phyloP scores from a whole-genome alignment of 257 asterid genomes.

The Avicennia marina region DNA sequence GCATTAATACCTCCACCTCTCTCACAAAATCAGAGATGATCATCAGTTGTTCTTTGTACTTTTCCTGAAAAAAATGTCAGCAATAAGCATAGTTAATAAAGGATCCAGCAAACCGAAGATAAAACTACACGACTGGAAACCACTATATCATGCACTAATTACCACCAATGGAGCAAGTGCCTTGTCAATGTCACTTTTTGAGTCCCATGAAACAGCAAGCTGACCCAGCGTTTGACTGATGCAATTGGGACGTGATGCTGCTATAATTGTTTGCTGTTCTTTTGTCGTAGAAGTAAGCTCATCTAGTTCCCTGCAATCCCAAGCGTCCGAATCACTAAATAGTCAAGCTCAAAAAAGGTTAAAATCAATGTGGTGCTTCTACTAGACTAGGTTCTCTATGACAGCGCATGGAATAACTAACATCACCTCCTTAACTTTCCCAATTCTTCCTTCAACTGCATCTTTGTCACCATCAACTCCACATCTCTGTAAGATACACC shows the following conservation, averaged over 20 bases:
- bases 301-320: conserved; percentile 41
- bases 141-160: too few species aligned
- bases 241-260: conserved; percentile 27
- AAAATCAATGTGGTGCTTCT: too few species aligned
- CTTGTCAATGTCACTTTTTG: conserved; percentile 34
- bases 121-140: too few species aligned
- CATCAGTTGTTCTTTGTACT: conserved; percentile 57
- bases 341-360: background rate
- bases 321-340: conserved; percentile 13
- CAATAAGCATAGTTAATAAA: too few species aligned
- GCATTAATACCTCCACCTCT: conserved; percentile 59
- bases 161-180: conserved; percentile 40
- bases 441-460: conserved; percentile 61
- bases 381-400: too few species aligned
- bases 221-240: too few species aligned
- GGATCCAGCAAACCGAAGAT: too few species aligned
- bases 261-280: conserved; percentile 35
- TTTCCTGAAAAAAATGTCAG: conserved; percentile 71
- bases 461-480: conserved; percentile 42
- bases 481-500: conserved; percentile 38
- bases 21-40: conserved; percentile 52
- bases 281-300: conserved; percentile 32
- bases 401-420: background rate
- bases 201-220: conserved; percentile 35
- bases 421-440: conserved; percentile 54